Conservation (phyloP, 2,329 filamentous ascomycete genomes). For the Colletotrichum navitas region DNA sequence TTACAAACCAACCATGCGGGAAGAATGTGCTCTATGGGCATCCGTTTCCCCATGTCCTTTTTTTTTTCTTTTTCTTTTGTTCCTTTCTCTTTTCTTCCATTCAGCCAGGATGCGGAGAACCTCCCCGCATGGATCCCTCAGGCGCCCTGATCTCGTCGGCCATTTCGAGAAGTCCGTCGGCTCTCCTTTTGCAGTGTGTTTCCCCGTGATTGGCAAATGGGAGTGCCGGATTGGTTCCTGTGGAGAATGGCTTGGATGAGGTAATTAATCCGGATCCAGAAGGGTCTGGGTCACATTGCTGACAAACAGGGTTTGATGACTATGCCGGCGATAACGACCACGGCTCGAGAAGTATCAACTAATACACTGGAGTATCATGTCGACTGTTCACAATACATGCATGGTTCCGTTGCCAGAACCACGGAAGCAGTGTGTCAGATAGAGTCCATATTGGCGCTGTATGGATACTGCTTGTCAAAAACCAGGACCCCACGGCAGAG, state of each 20-base stretch:
- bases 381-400: neutral
- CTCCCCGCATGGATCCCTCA: conserved; percentile 4
- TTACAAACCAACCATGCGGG: conserved; percentile 1
- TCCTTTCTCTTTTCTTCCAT: neutral
- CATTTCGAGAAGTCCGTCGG: conserved; percentile 30
- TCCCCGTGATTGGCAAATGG: conserved; percentile 8
- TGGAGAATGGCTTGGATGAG: conserved; percentile 29
- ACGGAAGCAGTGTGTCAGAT: neutral
- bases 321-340: conserved; percentile 1
- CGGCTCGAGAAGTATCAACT: no score
- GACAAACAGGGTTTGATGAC: conserved; percentile 33
- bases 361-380: neutral
- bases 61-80: neutral
- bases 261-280: conserved; percentile 21
- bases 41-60: neutral
- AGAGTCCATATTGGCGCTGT: conserved; percentile 26
- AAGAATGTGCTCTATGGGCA: neutral
- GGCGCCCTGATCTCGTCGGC: conserved; percentile 23
- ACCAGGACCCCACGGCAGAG: conserved; percentile 16
- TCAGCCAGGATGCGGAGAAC: neutral
- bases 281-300: conserved; percentile 17
- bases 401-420: neutral
- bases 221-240: conserved; percentile 13
- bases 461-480: conserved; percentile 27
- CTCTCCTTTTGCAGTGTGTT: conserved; percentile 4